phyloP scores from a whole-genome alignment of 2,329 filamentous ascomycete species.

The Lachnellula hyalina region DNA sequence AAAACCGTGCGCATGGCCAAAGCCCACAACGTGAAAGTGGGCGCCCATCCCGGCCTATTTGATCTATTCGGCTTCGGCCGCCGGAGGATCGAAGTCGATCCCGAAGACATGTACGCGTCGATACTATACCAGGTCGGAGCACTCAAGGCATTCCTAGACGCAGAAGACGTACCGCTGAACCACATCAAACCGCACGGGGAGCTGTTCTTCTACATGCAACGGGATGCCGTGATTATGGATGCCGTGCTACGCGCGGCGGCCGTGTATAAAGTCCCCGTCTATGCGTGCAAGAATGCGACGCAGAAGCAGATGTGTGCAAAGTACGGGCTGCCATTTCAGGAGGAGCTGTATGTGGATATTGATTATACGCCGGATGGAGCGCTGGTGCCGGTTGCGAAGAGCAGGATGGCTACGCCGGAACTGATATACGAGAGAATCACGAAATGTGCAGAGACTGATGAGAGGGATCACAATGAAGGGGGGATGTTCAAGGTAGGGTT shows the following conservation, averaged over 20 bases:
- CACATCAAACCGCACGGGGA: conserved; percentile 7
- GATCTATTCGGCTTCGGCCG: conserved; percentile 5
- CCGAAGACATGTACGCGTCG: conserved; percentile 4
- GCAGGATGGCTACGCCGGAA: conserved; percentile 8
- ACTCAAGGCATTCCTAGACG: conserved; percentile 1
- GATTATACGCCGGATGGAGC: conserved; percentile 15
- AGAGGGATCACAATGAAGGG: conserved; percentile 11
- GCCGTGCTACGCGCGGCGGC: conserved; percentile 6
- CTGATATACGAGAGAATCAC: conserved; percentile 6
- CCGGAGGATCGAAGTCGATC: conserved; percentile 2
- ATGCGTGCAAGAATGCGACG: conserved; percentile 23
- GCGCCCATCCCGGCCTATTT: conserved; percentile 59
- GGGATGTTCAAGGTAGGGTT: conserved; percentile 11
- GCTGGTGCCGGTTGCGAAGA: conserved; percentile 10
- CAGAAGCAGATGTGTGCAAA: conserved; percentile 17
- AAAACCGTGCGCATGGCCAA: conserved; percentile 55
- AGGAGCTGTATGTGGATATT: conserved; percentile 24
- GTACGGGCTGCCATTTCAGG: conserved; percentile 15
- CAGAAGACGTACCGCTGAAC: conserved; percentile 1
- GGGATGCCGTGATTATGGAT: conserved; percentile 7
- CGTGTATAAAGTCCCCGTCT: conserved; percentile 26
- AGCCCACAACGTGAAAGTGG: conserved; percentile 48
- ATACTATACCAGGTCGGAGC: conserved; percentile 7
- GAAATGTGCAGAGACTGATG: conserved; percentile 6
- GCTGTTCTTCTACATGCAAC: conserved; percentile 5